Evolutionary conservation across 495 filamentous ascomycete species (phyloP), one percentile per base, ranked within the genome.

Genomic region (Talaromyces adpressus): DNA sequence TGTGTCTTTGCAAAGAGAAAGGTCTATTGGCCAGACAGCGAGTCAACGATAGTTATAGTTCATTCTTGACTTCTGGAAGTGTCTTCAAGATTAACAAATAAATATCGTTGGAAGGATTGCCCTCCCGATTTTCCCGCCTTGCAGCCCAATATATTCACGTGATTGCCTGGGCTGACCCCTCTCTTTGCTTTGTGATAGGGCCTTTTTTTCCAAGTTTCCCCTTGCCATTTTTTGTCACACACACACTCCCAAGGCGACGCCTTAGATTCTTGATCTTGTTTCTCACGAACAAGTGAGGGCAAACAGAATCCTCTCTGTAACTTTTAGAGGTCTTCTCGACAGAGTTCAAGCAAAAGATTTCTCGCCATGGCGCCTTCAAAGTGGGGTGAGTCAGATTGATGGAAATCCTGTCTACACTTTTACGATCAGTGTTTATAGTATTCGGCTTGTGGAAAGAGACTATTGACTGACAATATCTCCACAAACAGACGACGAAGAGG

Each of bases 401-500:
- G 45, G 45, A 49, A 16, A 18, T 5, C n/a, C 6, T 20, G 20
- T 51, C 56, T 61, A 39, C 64, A 60, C 59, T 36, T 16, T 20
- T 22, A 59, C 59, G 25, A 58, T 29, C 32, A 57, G 22, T 9
- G 18, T 12, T 36, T 59, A 49, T 41, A 39, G 58, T 56, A 36
- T 57, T 56, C 36, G 65, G 47, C 6, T 52, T 54, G 11, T 11
- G 32, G 23, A 60, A 47, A 52, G 32, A 65, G 22, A 23, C 0
- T 45, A 41, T 51, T 51, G 30, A n/a, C 59, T 63, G 49, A 63
- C 36, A 25, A 45, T 23, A 32, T 7, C 14, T 39, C 49, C 29
- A 16, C 12, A 2, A 6, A 36, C 79, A 80, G 89, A 93, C 60
- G 89, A 92, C 63, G 88, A 83, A 62, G 86, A 89, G 63, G 85